Base-by-base conservation (phyloP, 257 asterid genomes). In the Hygrophila difformis region DNA sequence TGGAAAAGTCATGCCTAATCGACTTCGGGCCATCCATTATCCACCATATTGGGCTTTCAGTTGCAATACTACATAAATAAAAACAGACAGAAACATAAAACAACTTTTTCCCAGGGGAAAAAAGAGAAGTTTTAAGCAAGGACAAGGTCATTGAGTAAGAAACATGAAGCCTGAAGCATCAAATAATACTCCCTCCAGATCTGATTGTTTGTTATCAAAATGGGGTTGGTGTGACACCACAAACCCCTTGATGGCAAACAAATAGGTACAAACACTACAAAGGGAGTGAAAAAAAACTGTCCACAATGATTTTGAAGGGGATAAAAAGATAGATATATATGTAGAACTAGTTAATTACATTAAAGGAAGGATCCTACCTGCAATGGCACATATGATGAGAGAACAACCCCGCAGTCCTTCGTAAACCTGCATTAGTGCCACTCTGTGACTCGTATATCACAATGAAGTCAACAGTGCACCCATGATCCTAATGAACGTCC, bases 1-100 rank as follows among this genome's bases (percentile, higher is more conserved):
- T 53, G 18, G 77, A 54, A 56, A 91, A 91, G 66, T 86, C 73
- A 13, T 86, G 93, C 16, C 57, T 67, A 26, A 78, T 59, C 12
- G 71, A 65, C 36, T 68, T 72, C 3, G 93, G 95, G 17, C 99
- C 80, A 18, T 78, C 81, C 60, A 91, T 63, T 47, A 70, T 62
- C 95, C 96, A 91, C 84, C 93, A 67, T 62, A 91, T 59, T 1
- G 97, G 99, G 75, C 79, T 72, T 56, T 68, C 59, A 52, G 73
- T 71, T 7, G 72, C 66, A 24, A 83, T 57, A 56, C 96, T 91
- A 47, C 24, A 39, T 39, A 8, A n/a, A 60, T 50, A 39, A 20
- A 49, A 46, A 60, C 29, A 41, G 54, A 49, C 34, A 60, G 35
- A 41, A 57, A 49, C 34, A 41, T 26, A 15, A 6, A 28, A 18